Percentiles rank a stretch among this genome's conserved stretches.
Conservation (phyloP, 176 grass and related monocot species). For the Eragrostis curvula region DNA sequence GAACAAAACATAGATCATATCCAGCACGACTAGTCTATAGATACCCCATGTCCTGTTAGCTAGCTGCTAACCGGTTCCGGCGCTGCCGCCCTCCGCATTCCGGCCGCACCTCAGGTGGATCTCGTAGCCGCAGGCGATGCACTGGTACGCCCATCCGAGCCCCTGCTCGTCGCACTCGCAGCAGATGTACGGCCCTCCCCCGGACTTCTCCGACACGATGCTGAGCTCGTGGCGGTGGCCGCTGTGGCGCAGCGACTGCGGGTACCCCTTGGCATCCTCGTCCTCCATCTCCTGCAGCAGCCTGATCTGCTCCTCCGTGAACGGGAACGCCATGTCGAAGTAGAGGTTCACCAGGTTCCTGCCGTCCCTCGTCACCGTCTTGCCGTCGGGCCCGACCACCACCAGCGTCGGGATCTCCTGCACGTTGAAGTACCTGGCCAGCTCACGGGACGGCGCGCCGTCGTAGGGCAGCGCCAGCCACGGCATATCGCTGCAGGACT, state of each 20-base stretch:
- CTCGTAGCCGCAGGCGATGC: slow-evolving; percentile 75
- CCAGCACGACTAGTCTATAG: slow-evolving; percentile 13
- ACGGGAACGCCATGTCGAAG: slow-evolving; percentile 76
- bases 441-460: slow-evolving; percentile 41
- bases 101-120: slow-evolving; percentile 65
- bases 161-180: slow-evolving; percentile 77
- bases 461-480: slow-evolving; percentile 69
- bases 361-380: slow-evolving; percentile 72
- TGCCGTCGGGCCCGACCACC: slow-evolving; percentile 71
- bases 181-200: slow-evolving; percentile 69
- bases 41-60: neutral
- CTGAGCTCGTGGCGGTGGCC: slow-evolving; percentile 59
- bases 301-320: slow-evolving; percentile 57
- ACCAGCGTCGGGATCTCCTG: slow-evolving; percentile 68
- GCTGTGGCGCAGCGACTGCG: slow-evolving; percentile 48
- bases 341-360: slow-evolving; percentile 75
- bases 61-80: neutral
- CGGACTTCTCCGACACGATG: slow-evolving; percentile 60
- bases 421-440: slow-evolving; percentile 71
- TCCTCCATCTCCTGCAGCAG: slow-evolving; percentile 55
- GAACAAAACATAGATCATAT: slow-evolving; percentile 14
- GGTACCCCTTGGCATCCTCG: slow-evolving; percentile 61
- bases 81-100: neutral
- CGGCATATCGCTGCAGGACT: slow-evolving; percentile 56
- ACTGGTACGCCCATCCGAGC: slow-evolving; percentile 75